phyloP scores from a whole-genome alignment of 1,139 yeast species.

The Saccharomyces hybrid region DNA sequence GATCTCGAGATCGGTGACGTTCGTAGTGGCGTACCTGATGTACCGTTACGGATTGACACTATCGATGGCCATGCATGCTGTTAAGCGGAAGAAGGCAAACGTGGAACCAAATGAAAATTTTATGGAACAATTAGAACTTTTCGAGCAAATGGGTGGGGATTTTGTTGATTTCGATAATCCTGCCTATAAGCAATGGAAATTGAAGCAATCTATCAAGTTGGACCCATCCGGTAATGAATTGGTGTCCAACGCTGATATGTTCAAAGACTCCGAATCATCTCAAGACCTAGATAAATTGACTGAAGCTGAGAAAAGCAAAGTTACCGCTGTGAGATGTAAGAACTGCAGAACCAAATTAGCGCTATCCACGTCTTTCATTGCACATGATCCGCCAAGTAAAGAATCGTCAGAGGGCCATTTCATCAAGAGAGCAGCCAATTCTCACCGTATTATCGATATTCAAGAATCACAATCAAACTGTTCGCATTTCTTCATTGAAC shows the following conservation, averaged over 20 bases:
- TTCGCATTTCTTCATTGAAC: slow-evolving; percentile 83
- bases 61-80: slow-evolving; percentile 63
- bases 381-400: slow-evolving; percentile 53
- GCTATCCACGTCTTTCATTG: slow-evolving; percentile 42
- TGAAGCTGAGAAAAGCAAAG: slow-evolving; percentile 17
- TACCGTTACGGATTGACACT: slow-evolving; percentile 52
- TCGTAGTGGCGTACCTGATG: slow-evolving; percentile 75
- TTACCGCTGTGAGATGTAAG: slow-evolving; percentile 53
- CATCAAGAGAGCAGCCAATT: slow-evolving; percentile 52
- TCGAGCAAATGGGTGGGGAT: slow-evolving; percentile 41
- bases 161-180: slow-evolving; percentile 34
- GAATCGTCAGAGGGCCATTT: slow-evolving; percentile 58
- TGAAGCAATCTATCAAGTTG: slow-evolving; percentile 34
- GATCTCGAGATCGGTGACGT: slow-evolving; percentile 68
- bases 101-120: slow-evolving; percentile 78
- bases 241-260: slow-evolving; percentile 31
- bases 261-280: slow-evolving; percentile 20
- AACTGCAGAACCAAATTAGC: slow-evolving; percentile 56
- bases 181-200: slow-evolving; percentile 46
- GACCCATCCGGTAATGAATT: slow-evolving; percentile 33
- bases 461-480: slow-evolving; percentile 54
- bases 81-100: slow-evolving; percentile 49
- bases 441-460: slow-evolving; percentile 48
- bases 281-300: slow-evolving; percentile 26
- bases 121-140: slow-evolving; percentile 59